Evolutionary conservation across 2,329 filamentous ascomycete genomes (phyloP).

Genomic region (Ophiocordyceps robertsii): DNA sequence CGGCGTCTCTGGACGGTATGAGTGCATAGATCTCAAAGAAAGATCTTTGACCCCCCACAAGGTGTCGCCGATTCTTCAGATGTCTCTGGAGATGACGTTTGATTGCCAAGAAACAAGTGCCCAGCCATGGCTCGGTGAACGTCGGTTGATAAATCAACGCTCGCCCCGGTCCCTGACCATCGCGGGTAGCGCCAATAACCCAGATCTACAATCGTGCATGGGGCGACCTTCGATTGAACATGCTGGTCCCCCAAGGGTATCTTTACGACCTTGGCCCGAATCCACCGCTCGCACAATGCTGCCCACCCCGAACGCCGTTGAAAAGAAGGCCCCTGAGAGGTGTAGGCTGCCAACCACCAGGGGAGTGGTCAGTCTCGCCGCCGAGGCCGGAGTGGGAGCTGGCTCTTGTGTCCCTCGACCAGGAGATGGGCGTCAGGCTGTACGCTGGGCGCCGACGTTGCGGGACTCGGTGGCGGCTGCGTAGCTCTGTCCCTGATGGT

Average conservation of each 20-base stretch:
- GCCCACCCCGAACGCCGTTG: background rate
- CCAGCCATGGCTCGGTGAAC: background rate
- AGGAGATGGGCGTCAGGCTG: constrained; percentile 27
- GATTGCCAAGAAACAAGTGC: constrained; percentile 55
- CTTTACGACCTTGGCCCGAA: no score
- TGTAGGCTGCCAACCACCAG: background rate
- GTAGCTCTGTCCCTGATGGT: constrained; percentile 37
- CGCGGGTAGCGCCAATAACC: no score
- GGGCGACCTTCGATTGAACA: no score
- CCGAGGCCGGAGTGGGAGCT: constrained; percentile 9
- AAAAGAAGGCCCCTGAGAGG: background rate
- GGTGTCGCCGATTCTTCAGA: constrained; percentile 80
- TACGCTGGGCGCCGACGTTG: constrained; percentile 7
- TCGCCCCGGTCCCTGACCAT: no score
- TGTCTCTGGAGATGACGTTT: constrained; percentile 61
- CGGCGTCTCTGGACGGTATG: constrained; percentile 46
- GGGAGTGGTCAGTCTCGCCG: background rate
- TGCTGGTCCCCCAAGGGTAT: no score
- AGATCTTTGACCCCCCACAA: constrained; percentile 49
- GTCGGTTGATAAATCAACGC: background rate
- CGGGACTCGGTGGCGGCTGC: constrained; percentile 8
- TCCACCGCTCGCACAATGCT: no score
- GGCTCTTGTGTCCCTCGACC: constrained; percentile 38
- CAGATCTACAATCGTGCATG: no score
- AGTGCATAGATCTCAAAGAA: constrained; percentile 45